Evolutionary conservation across 129 eudicot genomes (phyloP).

Genomic region (Ambrosia trifida): DNA sequence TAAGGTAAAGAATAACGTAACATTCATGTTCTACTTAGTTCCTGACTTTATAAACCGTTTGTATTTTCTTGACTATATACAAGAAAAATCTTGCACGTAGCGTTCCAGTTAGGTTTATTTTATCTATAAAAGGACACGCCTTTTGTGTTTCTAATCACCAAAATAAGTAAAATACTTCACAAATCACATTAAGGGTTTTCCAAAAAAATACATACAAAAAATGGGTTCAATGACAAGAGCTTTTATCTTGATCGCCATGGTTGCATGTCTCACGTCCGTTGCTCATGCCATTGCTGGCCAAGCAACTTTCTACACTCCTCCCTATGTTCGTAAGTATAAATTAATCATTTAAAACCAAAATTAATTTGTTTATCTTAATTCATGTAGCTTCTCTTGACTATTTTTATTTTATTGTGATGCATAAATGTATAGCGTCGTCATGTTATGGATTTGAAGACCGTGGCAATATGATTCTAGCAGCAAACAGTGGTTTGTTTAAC

Average conservation of each 20-base stretch:
- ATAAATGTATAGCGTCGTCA: slow-evolving; percentile 23
- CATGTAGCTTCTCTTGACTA: too few species aligned
- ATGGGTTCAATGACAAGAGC: slow-evolving; percentile 25
- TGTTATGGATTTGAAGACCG: slow-evolving; percentile 17
- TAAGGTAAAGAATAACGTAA: not conserved
- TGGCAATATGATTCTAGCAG: slow-evolving; percentile 28
- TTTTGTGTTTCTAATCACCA: slow-evolving; percentile 9
- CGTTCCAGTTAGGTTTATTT: slow-evolving; percentile 4
- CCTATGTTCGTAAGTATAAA: slow-evolving; percentile 41
- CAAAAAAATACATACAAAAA: not conserved
- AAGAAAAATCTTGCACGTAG: too few species aligned
- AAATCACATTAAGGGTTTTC: not conserved
- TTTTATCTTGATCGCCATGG: slow-evolving; percentile 23
- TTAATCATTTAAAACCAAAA: too few species aligned
- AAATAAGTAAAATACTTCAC: not conserved
- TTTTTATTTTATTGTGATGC: not conserved
- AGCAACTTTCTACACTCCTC: slow-evolving; percentile 48
- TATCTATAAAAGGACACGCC: slow-evolving; percentile 17
- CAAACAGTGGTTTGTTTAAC: slow-evolving; percentile 21
- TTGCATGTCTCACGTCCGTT: slow-evolving; percentile 36
- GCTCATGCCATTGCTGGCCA: slow-evolving; percentile 41
- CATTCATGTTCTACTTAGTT: not conserved
- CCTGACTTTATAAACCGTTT: not conserved
- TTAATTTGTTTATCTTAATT: too few species aligned
- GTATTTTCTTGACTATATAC: slow-evolving; percentile 1